These are phyloP conservation scores for Lodderomyces beijingensis DNA, from an alignment of 1,139 yeast genomes.

Conservation along the genomic window DNA sequence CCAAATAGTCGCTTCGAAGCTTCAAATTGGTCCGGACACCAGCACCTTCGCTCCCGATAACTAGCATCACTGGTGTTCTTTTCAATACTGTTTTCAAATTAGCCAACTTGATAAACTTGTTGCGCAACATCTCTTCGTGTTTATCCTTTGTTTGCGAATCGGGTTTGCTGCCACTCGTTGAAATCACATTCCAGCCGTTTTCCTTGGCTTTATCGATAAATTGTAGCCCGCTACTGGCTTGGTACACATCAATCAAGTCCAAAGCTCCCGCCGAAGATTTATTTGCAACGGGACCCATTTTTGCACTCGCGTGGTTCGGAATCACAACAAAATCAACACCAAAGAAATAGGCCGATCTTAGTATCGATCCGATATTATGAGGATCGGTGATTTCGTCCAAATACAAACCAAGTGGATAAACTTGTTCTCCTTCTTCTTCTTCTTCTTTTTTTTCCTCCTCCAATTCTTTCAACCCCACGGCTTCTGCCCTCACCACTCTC, in stretches of 20 bases:
- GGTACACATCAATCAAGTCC: conserved; percentile 64
- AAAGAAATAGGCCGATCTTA: conserved; percentile 75
- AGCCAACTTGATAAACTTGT: conserved; percentile 34
- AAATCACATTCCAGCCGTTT: conserved; percentile 69
- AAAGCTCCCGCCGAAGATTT: conserved; percentile 89
- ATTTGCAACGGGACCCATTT: conserved; percentile 69
- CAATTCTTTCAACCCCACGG: background rate
- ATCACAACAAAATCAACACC: conserved; percentile 81
- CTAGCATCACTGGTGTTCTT: conserved; percentile 59
- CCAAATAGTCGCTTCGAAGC: conserved; percentile 61
- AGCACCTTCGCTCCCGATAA: conserved; percentile 80
- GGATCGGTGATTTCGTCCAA: conserved; percentile 87
- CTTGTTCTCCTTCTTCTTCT: conserved; percentile 19
- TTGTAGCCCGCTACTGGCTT: conserved; percentile 51
- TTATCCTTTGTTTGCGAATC: conserved; percentile 18
- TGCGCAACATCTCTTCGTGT: conserved; percentile 18
- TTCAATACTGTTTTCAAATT: conserved; percentile 42
- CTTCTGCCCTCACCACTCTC: conserved; percentile 14
- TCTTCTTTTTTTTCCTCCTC: background rate
- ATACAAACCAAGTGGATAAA: conserved; percentile 65
- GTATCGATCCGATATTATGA: conserved; percentile 83
- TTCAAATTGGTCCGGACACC: conserved; percentile 71
- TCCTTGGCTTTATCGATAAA: conserved; percentile 54
- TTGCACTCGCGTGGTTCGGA: conserved; percentile 69
- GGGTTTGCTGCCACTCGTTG: conserved; percentile 48